Evolutionary conservation across 2,329 filamentous ascomycete genomes (phyloP), one percentile per base, ranked within the genome.

Genomic region (Pseudocercospora fijiensis): DNA sequence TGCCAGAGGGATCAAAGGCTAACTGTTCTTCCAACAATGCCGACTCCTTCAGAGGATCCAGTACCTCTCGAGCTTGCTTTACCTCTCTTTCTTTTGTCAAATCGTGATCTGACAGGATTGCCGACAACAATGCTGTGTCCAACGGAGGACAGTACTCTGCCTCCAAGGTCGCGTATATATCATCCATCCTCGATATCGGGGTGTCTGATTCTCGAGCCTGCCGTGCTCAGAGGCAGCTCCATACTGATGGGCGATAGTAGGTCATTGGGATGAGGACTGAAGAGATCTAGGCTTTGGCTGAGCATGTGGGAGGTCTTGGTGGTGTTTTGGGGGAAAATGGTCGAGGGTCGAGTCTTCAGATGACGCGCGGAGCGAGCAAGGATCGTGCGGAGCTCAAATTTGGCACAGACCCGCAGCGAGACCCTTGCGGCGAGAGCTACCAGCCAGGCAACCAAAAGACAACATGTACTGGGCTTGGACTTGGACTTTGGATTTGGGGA

Each of bases 1-100:
- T 85, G 2, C 90, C 91, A 30, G 90, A 91, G 0, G 90, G 86
- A 69, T 95, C 91, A 73, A 96, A 96, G 0, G 87, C 68, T 7
- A 60, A 22, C 16, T 87, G 84, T 72, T 95, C 90, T 74, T 95
- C 89, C 1, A 79, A 77, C 0, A 80, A 75, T 0, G 90, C 91
- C 63, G 84, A 80, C 28, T 85, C 79, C 58, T 89, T 89, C 13
- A 97, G 78, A 0, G 78, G 76, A n/a, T 89, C 82, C 0, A 97
- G 81, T 0, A 84, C 82, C n/a, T 79, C 74, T 28, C 84, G 83
- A 2, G 88, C 86, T 9, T 80, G 78, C 2, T 82, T 73, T 30
- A 87, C 79, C 47, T 87, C 80, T 0, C 78, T 75, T 0, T 82
- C 70, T 22, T 86, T 76, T 2, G 77, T 74, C 18, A 93, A 79